Base-by-base conservation (phyloP, 1,139 yeast species). In the Blastobotrys malaysiensis region DNA sequence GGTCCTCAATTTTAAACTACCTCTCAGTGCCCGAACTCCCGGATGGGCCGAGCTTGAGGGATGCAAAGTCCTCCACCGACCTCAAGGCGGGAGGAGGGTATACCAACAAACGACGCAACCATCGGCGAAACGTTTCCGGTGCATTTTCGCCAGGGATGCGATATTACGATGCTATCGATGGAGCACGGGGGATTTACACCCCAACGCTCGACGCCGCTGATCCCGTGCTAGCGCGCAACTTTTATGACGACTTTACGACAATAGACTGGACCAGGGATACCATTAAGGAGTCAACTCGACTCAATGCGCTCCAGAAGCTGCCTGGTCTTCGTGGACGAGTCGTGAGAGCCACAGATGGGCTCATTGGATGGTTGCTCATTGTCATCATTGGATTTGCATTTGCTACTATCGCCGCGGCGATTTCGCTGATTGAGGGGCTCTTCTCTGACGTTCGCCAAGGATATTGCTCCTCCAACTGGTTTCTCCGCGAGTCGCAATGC, bases 251-350 rank as follows among this genome's bases (percentile, higher is more conserved):
- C 65, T 82, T 81, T 66, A 82, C 87, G 21, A 81, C 86, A n/a
- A 79, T 81, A n/a, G 87, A 82, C 68, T 82, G 86, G 86, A 77
- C 81, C 2, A 73, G 75, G 46, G 84, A 83, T 27, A 76, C 76
- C 46, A 71, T 80, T 26, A 69, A 72, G 57, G 79, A 79, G 49
- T 79, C 82, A 45, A 69, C 71, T 46, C 71, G 82, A 52, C 73
- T 76, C 58, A 78, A 72, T 59, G 71, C 72, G 46, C 62, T 82
- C 46, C 62, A 68, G 55, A 46, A 67, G 52, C 51, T 71, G 61
- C 72, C 68, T 27, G 73, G 76, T 1, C 19, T 72, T 9, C 59
- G 70, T 9, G 77, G 77, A 3, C 63, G 67, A 45, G 11, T 72
- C 1, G 51, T 56, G 13, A 62, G 76, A 36, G 52, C 63, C 36